Evolutionary conservation across 495 filamentous ascomycete species (phyloP).

Genomic region (Xylaria venustula): DNA sequence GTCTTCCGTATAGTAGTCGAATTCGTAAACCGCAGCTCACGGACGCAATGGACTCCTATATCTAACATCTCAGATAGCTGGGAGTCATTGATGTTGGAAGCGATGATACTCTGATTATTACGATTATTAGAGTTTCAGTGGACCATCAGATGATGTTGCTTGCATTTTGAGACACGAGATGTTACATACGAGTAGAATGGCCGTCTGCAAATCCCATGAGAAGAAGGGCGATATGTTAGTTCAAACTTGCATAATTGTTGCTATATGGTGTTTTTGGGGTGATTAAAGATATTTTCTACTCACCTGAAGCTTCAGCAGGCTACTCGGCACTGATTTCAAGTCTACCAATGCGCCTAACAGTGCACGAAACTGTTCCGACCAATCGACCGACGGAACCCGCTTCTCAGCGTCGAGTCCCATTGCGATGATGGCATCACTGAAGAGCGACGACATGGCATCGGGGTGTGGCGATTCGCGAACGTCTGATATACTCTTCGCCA

Average conservation of each 20-base stretch:
- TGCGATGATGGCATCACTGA: background rate
- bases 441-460: background rate
- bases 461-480: background rate
- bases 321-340: background rate
- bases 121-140: background rate
- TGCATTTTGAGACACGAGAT: too few relatives aligned
- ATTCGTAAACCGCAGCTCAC: background rate
- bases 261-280: too few relatives aligned
- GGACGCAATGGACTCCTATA: conserved; percentile 1
- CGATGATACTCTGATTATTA: conserved; percentile 2
- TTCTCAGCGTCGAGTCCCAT: background rate
- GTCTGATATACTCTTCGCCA: background rate
- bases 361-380: background rate
- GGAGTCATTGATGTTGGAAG: background rate
- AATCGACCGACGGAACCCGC: background rate
- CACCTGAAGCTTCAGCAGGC: background rate
- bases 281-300: background rate
- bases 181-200: background rate
- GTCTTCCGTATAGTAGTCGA: background rate
- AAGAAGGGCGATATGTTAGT: background rate
- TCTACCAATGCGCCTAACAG: background rate
- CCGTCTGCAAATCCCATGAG: background rate
- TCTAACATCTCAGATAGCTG: background rate
- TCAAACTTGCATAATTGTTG: background rate
- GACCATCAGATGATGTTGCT: too few relatives aligned